These are phyloP conservation scores for Fragaria nilgerrensis DNA, from an alignment of 306 rosid genomes.

Conservation along the genomic window DNA sequence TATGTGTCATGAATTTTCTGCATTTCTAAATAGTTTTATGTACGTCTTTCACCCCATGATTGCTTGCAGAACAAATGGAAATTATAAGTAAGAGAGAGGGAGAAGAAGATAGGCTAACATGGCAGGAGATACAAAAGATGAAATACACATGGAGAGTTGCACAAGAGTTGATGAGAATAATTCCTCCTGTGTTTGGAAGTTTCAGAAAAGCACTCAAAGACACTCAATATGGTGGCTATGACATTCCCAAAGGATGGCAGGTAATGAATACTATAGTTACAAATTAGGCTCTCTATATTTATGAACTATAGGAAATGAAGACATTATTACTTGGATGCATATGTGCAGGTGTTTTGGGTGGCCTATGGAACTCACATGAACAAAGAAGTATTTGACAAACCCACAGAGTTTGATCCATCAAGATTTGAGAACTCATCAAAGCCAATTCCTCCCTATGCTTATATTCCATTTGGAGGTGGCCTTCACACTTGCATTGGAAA, in stretches of 20 bases:
- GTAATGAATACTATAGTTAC: constrained; percentile 6
- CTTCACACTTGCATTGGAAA: constrained; percentile 46
- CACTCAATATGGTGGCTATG: constrained; percentile 41
- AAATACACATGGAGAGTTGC: constrained; percentile 62
- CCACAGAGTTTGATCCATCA: constrained; percentile 42
- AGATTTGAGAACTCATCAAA: constrained; percentile 45
- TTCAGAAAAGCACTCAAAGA: constrained; percentile 46
- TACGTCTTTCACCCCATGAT: too few relatives aligned
- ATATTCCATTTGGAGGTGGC: constrained; percentile 53
- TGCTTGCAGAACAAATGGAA: constrained; percentile 39
- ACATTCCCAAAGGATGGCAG: constrained; percentile 61
- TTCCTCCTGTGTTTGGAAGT: constrained; percentile 47
- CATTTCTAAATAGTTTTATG: too few relatives aligned
- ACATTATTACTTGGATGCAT: not conserved
- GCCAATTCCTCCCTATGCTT: constrained; percentile 47
- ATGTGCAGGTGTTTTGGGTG: constrained; percentile 40
- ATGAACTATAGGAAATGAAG: too few relatives aligned
- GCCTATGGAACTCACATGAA: constrained; percentile 45
- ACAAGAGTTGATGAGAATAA: constrained; percentile 49
- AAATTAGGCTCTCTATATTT: too few relatives aligned
- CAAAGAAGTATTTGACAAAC: constrained; percentile 36
- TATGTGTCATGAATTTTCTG: too few relatives aligned
- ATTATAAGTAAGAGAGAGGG: constrained; percentile 39
- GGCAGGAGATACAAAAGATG: constrained; percentile 54
- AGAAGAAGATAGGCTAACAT: constrained; percentile 37